phyloP scores from a whole-genome alignment of 2,329 filamentous ascomycete genomes.

The Fusarium devonianum region DNA sequence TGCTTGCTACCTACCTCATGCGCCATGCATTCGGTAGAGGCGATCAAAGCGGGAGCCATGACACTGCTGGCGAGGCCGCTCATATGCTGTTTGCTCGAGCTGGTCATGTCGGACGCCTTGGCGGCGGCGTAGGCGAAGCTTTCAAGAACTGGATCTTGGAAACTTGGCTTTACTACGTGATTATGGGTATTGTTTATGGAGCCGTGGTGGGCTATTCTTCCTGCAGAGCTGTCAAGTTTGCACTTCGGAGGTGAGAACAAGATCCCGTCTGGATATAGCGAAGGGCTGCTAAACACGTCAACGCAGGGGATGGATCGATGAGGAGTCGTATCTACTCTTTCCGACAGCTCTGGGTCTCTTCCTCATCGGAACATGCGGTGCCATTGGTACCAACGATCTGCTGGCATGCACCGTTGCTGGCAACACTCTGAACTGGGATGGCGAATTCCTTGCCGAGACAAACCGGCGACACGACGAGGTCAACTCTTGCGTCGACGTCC shows the following conservation, averaged over 20 bases:
- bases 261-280: no score
- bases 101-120: conserved; percentile 57
- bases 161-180: conserved; percentile 65
- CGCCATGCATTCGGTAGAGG: conserved; percentile 56
- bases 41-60: conserved; percentile 9
- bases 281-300: background rate
- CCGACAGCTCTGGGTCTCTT: conserved; percentile 63
- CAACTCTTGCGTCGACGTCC: conserved; percentile 63
- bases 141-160: conserved; percentile 66
- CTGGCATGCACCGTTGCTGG: conserved; percentile 68
- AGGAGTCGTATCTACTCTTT: conserved; percentile 61
- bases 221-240: conserved; percentile 55
- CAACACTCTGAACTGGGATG: conserved; percentile 68
- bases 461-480: conserved; percentile 66
- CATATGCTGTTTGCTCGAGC: conserved; percentile 32
- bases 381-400: conserved; percentile 65
- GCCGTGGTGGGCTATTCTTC: conserved; percentile 57
- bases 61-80: background rate
- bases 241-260: conserved; percentile 44
- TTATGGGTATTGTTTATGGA: conserved; percentile 62
- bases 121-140: conserved; percentile 59
- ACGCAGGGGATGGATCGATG: conserved; percentile 60
- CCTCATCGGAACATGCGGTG: conserved; percentile 63
- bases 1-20: conserved; percentile 64
- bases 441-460: conserved; percentile 63